Conservation (phyloP, 805 yeast genomes). For the Candida ipomoeae region DNA sequence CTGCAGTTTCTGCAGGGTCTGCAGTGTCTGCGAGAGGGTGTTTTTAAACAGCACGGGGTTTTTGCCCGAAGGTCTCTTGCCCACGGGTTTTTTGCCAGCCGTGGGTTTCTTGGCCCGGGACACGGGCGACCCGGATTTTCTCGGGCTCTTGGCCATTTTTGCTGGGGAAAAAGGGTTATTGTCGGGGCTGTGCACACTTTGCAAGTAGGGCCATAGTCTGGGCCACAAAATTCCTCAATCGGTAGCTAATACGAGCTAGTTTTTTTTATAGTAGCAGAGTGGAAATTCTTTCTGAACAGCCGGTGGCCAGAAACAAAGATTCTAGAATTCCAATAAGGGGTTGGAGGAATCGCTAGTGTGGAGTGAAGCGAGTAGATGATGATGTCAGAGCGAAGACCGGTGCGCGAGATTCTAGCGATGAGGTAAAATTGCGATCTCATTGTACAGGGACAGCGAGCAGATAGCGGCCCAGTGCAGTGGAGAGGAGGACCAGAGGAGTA, state of each 20-base stretch:
- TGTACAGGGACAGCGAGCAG: slow-evolving; percentile 4
- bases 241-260: too few species aligned
- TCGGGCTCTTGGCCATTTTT: slow-evolving; percentile 32
- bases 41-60: neutral
- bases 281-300: too few species aligned
- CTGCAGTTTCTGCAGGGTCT: slow-evolving; percentile 9
- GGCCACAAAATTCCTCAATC: too few species aligned
- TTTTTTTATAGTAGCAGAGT: too few species aligned
- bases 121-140: slow-evolving; percentile 17
- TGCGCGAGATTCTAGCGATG: slow-evolving; percentile 7
- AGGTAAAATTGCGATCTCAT: slow-evolving; percentile 11
- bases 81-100: neutral
- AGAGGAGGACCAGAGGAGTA: neutral
- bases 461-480: neutral
- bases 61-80: neutral
- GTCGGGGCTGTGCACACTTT: neutral
- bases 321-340: neutral
- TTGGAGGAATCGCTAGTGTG: neutral
- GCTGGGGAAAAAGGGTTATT: neutral
- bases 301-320: too few species aligned
- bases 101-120: slow-evolving; percentile 2
- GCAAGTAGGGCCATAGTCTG: neutral
- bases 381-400: neutral
- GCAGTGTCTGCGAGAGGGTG: slow-evolving; percentile 11
- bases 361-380: neutral